These are phyloP conservation scores for Rhodotorula babjevae DNA, from an alignment of 768 basidiomycete species.

Conservation along the genomic window DNA sequence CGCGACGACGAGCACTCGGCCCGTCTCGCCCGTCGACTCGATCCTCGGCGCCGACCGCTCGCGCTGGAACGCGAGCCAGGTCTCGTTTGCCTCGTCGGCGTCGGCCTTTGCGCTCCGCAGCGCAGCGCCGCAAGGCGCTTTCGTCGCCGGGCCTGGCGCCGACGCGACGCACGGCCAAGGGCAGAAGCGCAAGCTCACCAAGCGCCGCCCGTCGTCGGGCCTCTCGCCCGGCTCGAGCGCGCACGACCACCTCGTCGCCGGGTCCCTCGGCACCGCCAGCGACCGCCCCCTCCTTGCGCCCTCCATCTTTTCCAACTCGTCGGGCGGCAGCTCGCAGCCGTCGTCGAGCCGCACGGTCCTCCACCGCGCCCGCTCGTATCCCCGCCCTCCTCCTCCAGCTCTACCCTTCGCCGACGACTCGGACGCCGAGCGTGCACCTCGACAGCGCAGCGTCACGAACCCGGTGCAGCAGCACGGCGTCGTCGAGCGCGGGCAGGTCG, in stretches of 20 bases:
- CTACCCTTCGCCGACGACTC: slow-evolving; percentile 28
- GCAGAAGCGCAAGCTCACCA: slow-evolving; percentile 4
- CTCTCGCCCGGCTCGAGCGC: not conserved
- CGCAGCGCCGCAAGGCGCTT: too few species aligned
- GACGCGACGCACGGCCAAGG: not conserved
- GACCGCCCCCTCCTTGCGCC: not conserved
- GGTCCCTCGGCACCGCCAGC: not conserved
- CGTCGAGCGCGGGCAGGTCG: slow-evolving; percentile 10
- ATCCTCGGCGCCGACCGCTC: slow-evolving; percentile 20
- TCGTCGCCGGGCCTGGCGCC: not conserved
- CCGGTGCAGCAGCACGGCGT: not conserved
- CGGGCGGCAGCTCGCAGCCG: not conserved
- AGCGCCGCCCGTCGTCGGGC: slow-evolving; percentile 5
- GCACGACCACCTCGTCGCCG: not conserved
- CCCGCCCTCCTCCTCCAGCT: not conserved
- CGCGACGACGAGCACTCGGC: not conserved
- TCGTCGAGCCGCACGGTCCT: not conserved
- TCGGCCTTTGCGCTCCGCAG: slow-evolving; percentile 5
- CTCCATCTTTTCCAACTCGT: not conserved
- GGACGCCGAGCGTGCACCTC: not conserved
- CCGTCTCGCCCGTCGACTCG: slow-evolving; percentile 26
- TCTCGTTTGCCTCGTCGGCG: slow-evolving; percentile 25
- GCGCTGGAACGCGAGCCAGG: slow-evolving; percentile 17
- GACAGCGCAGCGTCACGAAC: slow-evolving; percentile 13
- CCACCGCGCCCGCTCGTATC: not conserved